These are phyloP conservation scores for Maudiozyma barnettii DNA, from an alignment of 805 yeast species.

Conservation along the genomic window DNA sequence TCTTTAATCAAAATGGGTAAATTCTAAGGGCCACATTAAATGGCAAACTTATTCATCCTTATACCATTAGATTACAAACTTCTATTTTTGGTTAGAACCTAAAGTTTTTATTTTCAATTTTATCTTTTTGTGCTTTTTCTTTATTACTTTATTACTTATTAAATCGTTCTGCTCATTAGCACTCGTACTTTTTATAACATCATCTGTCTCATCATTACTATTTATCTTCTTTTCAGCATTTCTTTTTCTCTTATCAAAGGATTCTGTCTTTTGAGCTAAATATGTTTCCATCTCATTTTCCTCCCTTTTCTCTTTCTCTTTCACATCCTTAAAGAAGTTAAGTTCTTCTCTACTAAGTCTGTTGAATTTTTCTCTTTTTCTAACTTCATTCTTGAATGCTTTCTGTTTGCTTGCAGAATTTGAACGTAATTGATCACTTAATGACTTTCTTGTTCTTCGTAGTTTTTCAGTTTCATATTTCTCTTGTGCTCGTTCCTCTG, in stretches of 20 bases:
- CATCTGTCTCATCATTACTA: too few relatives aligned
- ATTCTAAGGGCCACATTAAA: neutral
- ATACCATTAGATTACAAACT: too few relatives aligned
- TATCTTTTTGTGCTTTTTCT: slow-evolving; percentile 5
- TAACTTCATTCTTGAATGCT: slow-evolving; percentile 16
- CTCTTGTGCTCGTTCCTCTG: slow-evolving; percentile 15
- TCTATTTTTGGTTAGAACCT: too few relatives aligned
- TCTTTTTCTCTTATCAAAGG: slow-evolving; percentile 5
- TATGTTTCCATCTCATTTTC: slow-evolving; percentile 7
- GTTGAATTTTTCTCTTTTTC: slow-evolving; percentile 23
- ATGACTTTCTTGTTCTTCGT: slow-evolving; percentile 18
- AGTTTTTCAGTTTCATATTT: slow-evolving; percentile 17
- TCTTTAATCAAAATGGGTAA: too few relatives aligned
- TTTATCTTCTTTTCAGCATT: neutral
- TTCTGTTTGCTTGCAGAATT: slow-evolving; percentile 21
- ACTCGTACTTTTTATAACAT: neutral
- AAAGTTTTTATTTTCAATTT: slow-evolving; percentile 2
- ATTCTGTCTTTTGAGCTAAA: slow-evolving; percentile 1
- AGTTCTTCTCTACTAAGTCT: slow-evolving; percentile 20
- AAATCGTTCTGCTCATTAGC: neutral
- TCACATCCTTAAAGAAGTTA: slow-evolving; percentile 9
- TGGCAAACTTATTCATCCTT: neutral
- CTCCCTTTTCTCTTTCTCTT: slow-evolving; percentile 4
- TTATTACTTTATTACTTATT: neutral
- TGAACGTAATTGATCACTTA: slow-evolving; percentile 23